Evolutionary conservation across 2,329 filamentous ascomycete species (phyloP), one percentile per base, ranked within the genome.

Genomic region (Xylaria polymorpha): DNA sequence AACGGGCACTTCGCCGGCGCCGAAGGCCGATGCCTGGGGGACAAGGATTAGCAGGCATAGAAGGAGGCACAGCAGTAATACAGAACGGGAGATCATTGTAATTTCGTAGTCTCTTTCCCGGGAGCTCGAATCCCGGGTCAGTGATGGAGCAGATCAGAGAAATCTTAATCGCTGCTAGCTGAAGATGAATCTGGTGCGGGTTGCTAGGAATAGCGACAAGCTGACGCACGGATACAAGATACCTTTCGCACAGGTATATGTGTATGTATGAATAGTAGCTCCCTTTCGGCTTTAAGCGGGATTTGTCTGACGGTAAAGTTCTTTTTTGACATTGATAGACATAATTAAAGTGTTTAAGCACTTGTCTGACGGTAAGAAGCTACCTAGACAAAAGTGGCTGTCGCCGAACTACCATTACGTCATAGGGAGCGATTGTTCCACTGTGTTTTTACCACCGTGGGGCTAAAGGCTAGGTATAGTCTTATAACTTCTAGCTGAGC

Each of bases 1-100:
- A 1, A 75, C 69, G 9, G 80, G 80, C 41, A 82, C 79, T 60
- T 80, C 78, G 46, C 80, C 80, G 1, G 80, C 80, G 37, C 80
- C 80, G 66, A 82, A 82, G 6, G 80, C 80, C 1, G 79, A 74
- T 51, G 68, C 79, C 35, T 76, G 74, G 29, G 73, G 73, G 1
- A 74, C 75, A 32, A 80, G 72, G 61, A 77, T 64, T 59, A 81
- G 70, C 79, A 83, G 48, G 41, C 63, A 67, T 79, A 82, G 78
- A 76, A 66, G 75, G 74, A 58, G 76, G 59, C 68, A 70, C 4
- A 61, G 35, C 14, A 68, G 37, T 18, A 72, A 37, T 12, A 65
- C 59, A 29, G 63, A n/a, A 20, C 67, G 55, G 8, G 69, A 71
- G n/a, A 44, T 41, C 69, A 71, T 71, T 25, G 53, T 61, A 20